A percentile compares a stretch with the other conserved stretches of the same genome.
phyloP scores from a whole-genome alignment of 345 rosid genomes.

The Linum trigynum region DNA sequence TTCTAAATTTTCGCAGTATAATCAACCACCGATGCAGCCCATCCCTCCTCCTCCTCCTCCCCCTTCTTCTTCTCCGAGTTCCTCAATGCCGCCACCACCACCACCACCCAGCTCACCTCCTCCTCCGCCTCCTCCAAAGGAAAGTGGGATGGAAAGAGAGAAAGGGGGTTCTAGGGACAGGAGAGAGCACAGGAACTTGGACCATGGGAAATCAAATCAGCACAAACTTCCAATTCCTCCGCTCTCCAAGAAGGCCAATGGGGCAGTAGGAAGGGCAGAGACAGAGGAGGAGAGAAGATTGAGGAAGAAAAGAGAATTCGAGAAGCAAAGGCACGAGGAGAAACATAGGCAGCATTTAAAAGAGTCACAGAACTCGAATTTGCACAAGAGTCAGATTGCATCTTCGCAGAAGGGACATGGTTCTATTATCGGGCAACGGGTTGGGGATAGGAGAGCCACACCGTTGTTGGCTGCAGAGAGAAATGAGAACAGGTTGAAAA shows the following conservation, averaged over 20 bases:
- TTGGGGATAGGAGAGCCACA: constrained; percentile 72
- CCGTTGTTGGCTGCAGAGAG: constrained; percentile 67
- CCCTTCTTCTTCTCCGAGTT: constrained; percentile 44
- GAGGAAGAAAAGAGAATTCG: constrained; percentile 85
- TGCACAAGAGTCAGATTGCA: constrained; percentile 47
- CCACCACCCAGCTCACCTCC: constrained; percentile 81
- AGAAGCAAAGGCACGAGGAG: constrained; percentile 75
- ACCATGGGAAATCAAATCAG: constrained; percentile 27
- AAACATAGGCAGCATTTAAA: constrained; percentile 55
- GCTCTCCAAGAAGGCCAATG: constrained; percentile 36
- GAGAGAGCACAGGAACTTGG: constrained; percentile 41
- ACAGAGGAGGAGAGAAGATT: constrained; percentile 86
- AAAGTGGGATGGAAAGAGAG: constrained; percentile 32
- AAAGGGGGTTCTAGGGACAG: constrained; percentile 31
- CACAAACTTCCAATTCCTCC: constrained; percentile 37
- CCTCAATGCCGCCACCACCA: constrained; percentile 49
- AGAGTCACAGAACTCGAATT: constrained; percentile 42
- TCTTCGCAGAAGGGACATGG: constrained; percentile 64
- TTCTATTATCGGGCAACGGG: constrained; percentile 56
- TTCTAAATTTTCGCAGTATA: constrained; percentile 48
- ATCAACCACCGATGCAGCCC: constrained; percentile 41
- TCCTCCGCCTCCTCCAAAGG: constrained; percentile 62
- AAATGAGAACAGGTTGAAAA: constrained; percentile 84
- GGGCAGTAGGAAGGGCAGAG: constrained; percentile 46
- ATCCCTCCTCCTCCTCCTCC: constrained; percentile 56